phyloP scores from a whole-genome alignment of 352 stramenopile species.

The Phytophthora macrochlamydospora region DNA sequence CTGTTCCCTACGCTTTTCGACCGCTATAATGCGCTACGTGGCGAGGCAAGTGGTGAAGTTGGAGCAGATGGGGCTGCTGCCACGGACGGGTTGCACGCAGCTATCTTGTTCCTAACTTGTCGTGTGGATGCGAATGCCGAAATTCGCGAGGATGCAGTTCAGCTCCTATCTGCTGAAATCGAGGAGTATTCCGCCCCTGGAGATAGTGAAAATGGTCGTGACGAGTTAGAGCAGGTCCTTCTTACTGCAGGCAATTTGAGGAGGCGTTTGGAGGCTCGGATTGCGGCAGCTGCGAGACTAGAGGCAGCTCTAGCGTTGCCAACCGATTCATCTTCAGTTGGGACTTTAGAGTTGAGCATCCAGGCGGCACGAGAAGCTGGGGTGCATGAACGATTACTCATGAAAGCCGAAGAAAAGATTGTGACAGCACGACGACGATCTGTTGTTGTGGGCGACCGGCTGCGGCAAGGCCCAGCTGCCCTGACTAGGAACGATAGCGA shows the following conservation, averaged over 20 bases:
- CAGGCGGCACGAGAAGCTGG: constrained; percentile 60
- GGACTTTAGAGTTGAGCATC: constrained; percentile 61
- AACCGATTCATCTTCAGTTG: constrained; percentile 48
- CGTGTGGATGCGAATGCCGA: constrained; percentile 58
- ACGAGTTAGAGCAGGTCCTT: constrained; percentile 44
- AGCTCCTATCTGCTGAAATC: constrained; percentile 56
- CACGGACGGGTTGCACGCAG: constrained; percentile 54
- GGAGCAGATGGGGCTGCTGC: constrained; percentile 8
- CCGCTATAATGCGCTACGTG: constrained; percentile 39
- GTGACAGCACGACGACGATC: constrained; percentile 29
- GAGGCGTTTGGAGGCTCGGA: constrained; percentile 50
- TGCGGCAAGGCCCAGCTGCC: constrained; percentile 29
- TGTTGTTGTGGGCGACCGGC: constrained; percentile 22
- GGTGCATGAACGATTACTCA: constrained; percentile 61
- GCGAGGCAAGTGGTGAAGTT: constrained; percentile 16
- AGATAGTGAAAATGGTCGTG: constrained; percentile 24
- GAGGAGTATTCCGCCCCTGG: constrained; percentile 48
- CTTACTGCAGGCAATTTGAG: constrained; percentile 50
- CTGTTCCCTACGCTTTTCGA: constrained; percentile 59
- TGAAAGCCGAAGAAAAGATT: constrained; percentile 70
- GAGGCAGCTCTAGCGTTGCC: constrained; percentile 51
- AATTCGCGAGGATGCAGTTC: constrained; percentile 62
- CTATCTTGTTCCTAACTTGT: constrained; percentile 59
- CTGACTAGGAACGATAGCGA: constrained; percentile 28
- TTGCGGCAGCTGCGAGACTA: constrained; percentile 50